phyloP scores from a whole-genome alignment of 148 eudicot genomes.

The Silene latifolia region DNA sequence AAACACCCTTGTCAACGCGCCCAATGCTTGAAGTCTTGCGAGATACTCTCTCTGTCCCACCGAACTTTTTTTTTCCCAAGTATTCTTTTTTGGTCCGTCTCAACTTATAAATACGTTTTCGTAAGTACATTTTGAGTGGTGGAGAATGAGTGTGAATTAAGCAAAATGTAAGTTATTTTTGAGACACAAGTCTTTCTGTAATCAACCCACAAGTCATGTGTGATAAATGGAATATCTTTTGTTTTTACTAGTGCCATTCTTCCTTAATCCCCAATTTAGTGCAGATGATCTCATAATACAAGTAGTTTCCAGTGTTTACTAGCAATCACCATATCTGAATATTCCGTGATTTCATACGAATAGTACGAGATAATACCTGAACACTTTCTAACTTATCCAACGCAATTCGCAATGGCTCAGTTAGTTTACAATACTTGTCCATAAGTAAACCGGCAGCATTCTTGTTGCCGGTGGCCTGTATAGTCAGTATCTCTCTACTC shows the following conservation, averaged over 20 bases:
- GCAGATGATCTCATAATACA: neutral
- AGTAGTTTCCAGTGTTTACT: neutral
- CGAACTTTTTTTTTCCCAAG: too few relatives aligned
- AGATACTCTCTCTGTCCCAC: too few relatives aligned
- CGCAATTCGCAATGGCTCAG: slow-evolving; percentile 60
- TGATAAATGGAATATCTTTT: neutral
- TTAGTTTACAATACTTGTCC: slow-evolving; percentile 50
- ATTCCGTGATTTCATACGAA: neutral
- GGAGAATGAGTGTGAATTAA: too few relatives aligned
- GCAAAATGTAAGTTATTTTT: too few relatives aligned
- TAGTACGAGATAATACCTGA: slow-evolving; percentile 46
- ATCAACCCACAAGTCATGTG: too few relatives aligned
- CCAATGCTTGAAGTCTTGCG: too few relatives aligned
- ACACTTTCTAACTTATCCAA: slow-evolving; percentile 61
- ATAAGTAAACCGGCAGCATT: slow-evolving; percentile 56
- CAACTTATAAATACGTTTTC: too few relatives aligned
- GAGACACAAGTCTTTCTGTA: too few relatives aligned
- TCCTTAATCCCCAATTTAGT: neutral
- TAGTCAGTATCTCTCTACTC: slow-evolving; percentile 82
- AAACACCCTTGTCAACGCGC: too few relatives aligned
- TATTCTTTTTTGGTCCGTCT: too few relatives aligned
- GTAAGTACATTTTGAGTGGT: too few relatives aligned
- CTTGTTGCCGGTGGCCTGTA: slow-evolving; percentile 92
- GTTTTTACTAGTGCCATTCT: neutral
- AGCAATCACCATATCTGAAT: slow-evolving; percentile 3